Base-by-base conservation (phyloP, 2,329 filamentous ascomycete genomes). In the Aspergillus pseudoterreus region DNA sequence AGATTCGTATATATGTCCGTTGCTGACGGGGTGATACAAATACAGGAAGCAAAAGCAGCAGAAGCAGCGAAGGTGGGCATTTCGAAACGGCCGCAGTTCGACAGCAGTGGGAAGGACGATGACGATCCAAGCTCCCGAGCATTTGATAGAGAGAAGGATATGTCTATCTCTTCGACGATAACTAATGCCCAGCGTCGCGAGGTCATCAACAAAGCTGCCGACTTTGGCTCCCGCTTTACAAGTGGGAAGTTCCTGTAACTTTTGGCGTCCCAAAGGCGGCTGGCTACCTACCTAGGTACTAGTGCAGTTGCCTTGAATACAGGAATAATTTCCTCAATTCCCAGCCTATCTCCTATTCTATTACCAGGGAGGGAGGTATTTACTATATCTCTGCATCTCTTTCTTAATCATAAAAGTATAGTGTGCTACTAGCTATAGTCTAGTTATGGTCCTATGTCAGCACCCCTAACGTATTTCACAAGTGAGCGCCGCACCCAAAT, bases 101-200 rank as follows among this genome's bases (percentile, higher is more conserved):
- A 44, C 33, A 46, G 36, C 33, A 54, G 47, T 15, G 82, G 84
- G 22, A 77, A 84, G 56, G 83, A 90, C 57, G 89, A 94, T 19
- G 92, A 96, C 71, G 92, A 97, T 67, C 92, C 94, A 0, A 96
- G 90, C 70, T 87, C 88, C 71, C 80, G 92, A 54, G 87, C 83
- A 0, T 97, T 97, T 71, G 90, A 96, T 73, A 81, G 85, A 56
- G 90, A 96, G 70, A 97, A 96, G 75, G 94, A 97, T 69, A 96
- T 97, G 83, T 87, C 83, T 36, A 74, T 89, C 2, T 86, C 86
- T 8, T 82, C 83, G 15, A 84, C 82, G 63, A 83, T 96, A 48
- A 87, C 84, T 22, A 77, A 84, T 58, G 79, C 85, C 33, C 85
- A 96, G 75, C 83, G 86, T 60, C 83, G 83, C 62, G 88, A 96